Conservation (phyloP, 2,329 filamentous ascomycete species). For the Pseudonectria foliicola region DNA sequence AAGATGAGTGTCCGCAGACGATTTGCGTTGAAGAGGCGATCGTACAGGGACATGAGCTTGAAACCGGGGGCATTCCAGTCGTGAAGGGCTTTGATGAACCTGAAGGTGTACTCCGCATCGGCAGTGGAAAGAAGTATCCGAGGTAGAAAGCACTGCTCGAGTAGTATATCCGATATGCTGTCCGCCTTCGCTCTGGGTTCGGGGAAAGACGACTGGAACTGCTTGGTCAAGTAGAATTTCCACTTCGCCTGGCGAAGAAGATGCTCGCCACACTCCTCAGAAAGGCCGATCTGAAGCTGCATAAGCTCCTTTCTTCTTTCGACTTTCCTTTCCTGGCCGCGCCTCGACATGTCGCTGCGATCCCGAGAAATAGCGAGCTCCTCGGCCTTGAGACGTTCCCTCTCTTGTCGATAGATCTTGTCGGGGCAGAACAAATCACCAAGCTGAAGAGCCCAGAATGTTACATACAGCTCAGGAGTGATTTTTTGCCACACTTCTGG, state of each 20-base stretch:
- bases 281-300: slow-evolving; percentile 60
- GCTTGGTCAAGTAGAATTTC: slow-evolving; percentile 62
- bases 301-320: slow-evolving; percentile 62
- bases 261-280: slow-evolving; percentile 67
- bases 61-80: slow-evolving; percentile 79
- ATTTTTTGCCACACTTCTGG: slow-evolving; percentile 61
- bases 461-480: slow-evolving; percentile 74
- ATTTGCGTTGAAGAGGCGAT: slow-evolving; percentile 77
- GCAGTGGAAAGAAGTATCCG: slow-evolving; percentile 74
- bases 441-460: slow-evolving; percentile 86
- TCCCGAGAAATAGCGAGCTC: slow-evolving; percentile 62
- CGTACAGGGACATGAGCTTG: slow-evolving; percentile 74
- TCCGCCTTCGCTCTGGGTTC: slow-evolving; percentile 56
- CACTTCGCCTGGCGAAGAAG: slow-evolving; percentile 60
- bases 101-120: slow-evolving; percentile 84
- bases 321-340: slow-evolving; percentile 55
- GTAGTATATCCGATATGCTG: slow-evolving; percentile 63
- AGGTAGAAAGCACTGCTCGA: slow-evolving; percentile 91
- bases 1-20: slow-evolving; percentile 78
- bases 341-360: slow-evolving; percentile 63
- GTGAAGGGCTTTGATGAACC: slow-evolving; percentile 82
- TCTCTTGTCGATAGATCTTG: slow-evolving; percentile 71
- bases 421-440: slow-evolving; percentile 73
- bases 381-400: slow-evolving; percentile 59
- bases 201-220: slow-evolving; percentile 74